A percentile compares a stretch with the other conserved stretches of the same genome.
Conservation (phyloP, 2,329 filamentous ascomycete species). For the Neofusicoccum sp. region DNA sequence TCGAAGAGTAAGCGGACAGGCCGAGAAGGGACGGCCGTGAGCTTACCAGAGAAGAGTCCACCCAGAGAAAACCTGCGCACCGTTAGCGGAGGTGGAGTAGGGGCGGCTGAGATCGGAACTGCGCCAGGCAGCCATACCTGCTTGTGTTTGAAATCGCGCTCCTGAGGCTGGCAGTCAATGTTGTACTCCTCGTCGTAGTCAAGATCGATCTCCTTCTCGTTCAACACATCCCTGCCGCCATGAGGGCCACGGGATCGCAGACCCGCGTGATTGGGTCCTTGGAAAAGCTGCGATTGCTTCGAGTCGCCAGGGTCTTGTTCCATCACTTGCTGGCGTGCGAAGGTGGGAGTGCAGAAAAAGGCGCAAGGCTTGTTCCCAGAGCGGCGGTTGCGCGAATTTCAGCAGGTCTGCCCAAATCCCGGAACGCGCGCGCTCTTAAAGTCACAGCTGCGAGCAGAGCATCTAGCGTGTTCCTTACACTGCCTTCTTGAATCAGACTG, state of each 20-base stretch:
- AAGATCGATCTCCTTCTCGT: not conserved
- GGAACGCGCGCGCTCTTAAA: too few relatives aligned
- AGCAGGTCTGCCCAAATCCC: too few relatives aligned
- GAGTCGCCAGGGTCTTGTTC: not conserved
- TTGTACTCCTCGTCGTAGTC: constrained; percentile 7
- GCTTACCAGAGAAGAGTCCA: constrained; percentile 17
- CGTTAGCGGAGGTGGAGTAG: not conserved
- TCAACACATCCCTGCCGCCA: not conserved
- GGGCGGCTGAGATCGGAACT: not conserved
- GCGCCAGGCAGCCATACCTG: constrained; percentile 4
- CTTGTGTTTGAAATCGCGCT: constrained; percentile 19
- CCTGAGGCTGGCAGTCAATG: not conserved
- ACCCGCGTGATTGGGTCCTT: not conserved
- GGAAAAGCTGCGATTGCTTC: not conserved
- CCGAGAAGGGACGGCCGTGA: too few relatives aligned
- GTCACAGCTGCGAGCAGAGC: not conserved
- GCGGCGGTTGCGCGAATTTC: not conserved
- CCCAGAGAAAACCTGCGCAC: constrained; percentile 10
- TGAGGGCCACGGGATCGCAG: not conserved
- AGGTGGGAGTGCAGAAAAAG: not conserved
- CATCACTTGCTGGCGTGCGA: not conserved
- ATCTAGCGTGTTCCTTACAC: not conserved
- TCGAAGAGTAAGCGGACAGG: not conserved
- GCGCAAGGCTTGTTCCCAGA: not conserved
- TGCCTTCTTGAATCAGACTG: not conserved